Evolutionary conservation across 495 filamentous ascomycete genomes (phyloP).

Genomic region (Bacidia gigantensis): DNA sequence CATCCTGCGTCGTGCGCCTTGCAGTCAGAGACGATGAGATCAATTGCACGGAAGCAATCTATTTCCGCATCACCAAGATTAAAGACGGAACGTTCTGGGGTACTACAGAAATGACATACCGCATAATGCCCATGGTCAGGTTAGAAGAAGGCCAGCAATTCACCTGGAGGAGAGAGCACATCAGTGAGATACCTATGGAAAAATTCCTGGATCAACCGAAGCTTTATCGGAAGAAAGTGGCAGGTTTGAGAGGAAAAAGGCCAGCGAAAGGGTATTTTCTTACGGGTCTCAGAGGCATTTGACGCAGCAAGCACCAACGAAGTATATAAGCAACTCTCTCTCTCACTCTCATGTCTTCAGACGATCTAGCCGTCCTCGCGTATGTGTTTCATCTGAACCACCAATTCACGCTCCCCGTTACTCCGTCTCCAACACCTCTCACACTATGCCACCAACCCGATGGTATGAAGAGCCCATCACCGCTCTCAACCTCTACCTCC

Average conservation of each 20-base stretch:
- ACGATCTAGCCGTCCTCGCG: background rate
- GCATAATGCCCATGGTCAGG: background rate
- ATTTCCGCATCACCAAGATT: constrained; percentile 10
- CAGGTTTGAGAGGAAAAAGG: background rate
- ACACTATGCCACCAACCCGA: constrained; percentile 96
- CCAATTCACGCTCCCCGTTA: constrained; percentile 76
- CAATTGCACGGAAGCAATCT: constrained; percentile 5
- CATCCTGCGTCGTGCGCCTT: constrained; percentile 6
- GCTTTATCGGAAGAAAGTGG: constrained; percentile 4
- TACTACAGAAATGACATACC: constrained; percentile 6
- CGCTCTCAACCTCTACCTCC: constrained; percentile 46
- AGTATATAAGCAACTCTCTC: no score
- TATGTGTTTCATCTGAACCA: constrained; percentile 56
- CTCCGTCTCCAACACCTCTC: constrained; percentile 50
- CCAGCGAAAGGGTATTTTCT: background rate
- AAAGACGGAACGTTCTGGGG: constrained; percentile 16
- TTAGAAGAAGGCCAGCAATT: constrained; percentile 8
- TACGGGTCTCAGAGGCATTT: background rate
- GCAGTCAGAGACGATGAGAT: constrained; percentile 2
- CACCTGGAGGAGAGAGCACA: constrained; percentile 11
- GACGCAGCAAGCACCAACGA: no score
- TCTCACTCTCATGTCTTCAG: no score
- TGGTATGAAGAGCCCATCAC: constrained; percentile 78
- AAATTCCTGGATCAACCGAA: constrained; percentile 8
- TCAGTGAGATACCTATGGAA: constrained; percentile 13